Evolutionary conservation across 2,329 filamentous ascomycete species (phyloP).

Genomic region (Cercospora canescens): DNA sequence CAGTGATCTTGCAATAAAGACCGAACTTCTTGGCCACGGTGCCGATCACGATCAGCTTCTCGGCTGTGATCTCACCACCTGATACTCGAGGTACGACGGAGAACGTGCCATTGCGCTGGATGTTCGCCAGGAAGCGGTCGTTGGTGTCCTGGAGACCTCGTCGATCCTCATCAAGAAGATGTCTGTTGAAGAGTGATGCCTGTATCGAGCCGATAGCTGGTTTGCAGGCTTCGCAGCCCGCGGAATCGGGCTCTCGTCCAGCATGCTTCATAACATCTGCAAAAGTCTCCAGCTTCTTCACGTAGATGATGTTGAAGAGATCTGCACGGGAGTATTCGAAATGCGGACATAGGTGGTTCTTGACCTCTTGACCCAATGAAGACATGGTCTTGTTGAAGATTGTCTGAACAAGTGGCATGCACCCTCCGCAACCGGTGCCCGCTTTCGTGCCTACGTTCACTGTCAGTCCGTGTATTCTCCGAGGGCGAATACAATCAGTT

Average conservation of each 20-base stretch:
- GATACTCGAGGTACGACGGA: conserved; percentile 82
- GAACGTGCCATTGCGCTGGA: conserved; percentile 88
- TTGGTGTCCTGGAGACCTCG: conserved; percentile 88
- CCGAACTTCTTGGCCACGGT: conserved; percentile 80
- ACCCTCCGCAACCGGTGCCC: conserved; percentile 86
- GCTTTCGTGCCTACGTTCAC: conserved; percentile 66
- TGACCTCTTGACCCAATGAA: conserved; percentile 81
- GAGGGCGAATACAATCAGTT: not conserved
- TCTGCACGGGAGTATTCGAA: conserved; percentile 83
- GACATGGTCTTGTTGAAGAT: conserved; percentile 91
- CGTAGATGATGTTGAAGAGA: conserved; percentile 84
- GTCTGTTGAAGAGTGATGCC: conserved; percentile 78
- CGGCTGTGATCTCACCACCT: conserved; percentile 83
- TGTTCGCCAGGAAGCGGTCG: conserved; percentile 83
- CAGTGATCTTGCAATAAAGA: conserved; percentile 89
- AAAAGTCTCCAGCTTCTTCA: conserved; percentile 74
- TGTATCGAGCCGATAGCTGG: conserved; percentile 79
- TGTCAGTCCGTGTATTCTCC: not conserved
- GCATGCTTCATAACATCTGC: conserved; percentile 74
- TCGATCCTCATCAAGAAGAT: conserved; percentile 70
- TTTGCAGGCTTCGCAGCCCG: conserved; percentile 86
- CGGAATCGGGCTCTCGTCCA: conserved; percentile 69
- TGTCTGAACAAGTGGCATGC: conserved; percentile 81
- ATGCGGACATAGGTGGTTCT: conserved; percentile 82
- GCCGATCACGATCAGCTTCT: conserved; percentile 81